Percentiles rank a stretch among this genome's conserved stretches.
These are phyloP conservation scores for Syzygium jambos DNA, from an alignment of 345 rosid species.

Conservation along the genomic window DNA sequence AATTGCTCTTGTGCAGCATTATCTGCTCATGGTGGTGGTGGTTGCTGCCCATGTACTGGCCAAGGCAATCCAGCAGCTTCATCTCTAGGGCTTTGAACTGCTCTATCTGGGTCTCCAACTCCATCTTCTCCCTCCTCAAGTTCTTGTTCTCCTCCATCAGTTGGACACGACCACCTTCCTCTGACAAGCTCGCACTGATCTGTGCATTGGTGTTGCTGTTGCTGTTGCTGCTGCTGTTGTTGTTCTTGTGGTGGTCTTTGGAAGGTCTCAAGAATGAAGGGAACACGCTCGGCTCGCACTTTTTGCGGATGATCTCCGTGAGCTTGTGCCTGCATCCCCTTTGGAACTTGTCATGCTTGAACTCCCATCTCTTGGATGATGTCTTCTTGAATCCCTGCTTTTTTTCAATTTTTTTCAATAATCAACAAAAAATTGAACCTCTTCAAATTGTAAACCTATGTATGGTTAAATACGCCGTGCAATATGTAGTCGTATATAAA, in stretches of 20 bases:
- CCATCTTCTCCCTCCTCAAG: conserved; percentile 28
- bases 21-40: neutral
- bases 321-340: conserved; percentile 36
- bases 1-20: neutral
- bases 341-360: conserved; percentile 45
- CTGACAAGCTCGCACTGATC: neutral
- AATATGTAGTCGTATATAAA: neutral
- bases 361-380: conserved; percentile 45
- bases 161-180: neutral
- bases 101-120: conserved; percentile 32
- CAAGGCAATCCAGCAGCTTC: conserved; percentile 32
- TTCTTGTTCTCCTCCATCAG: conserved; percentile 37
- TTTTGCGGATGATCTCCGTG: conserved; percentile 44
- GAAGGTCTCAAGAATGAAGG: conserved; percentile 37
- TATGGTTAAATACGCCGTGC: neutral
- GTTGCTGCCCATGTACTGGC: conserved; percentile 18
- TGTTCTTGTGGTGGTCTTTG: neutral
- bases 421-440: neutral
- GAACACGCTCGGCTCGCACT: conserved; percentile 30
- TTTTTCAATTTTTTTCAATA: neutral
- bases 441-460: neutral
- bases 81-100: conserved; percentile 30
- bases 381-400: conserved; percentile 63
- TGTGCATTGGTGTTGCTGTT: neutral
- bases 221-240: neutral